These are phyloP conservation scores for Artomyces pyxidatus DNA, from an alignment of 768 basidiomycete species.

Conservation along the genomic window DNA sequence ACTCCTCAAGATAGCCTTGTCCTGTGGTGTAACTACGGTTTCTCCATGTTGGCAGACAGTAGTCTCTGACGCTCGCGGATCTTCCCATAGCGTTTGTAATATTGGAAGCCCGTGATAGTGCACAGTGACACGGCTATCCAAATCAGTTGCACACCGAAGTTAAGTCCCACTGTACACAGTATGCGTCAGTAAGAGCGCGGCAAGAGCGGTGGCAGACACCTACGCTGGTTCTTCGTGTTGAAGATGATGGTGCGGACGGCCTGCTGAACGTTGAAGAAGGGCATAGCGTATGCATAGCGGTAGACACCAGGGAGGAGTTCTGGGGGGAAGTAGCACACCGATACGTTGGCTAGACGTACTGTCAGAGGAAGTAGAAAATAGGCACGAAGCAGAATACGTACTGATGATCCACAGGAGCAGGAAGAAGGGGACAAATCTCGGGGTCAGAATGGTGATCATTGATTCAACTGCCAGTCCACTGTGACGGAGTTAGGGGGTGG, in stretches of 20 bases:
- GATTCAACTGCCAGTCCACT: slow-evolving; percentile 59
- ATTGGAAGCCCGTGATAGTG: slow-evolving; percentile 45
- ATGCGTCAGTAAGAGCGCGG: not conserved
- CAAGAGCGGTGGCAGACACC: slow-evolving; percentile 17
- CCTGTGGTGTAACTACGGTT: too few species aligned
- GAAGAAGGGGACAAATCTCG: slow-evolving; percentile 48
- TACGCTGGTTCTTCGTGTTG: slow-evolving; percentile 51
- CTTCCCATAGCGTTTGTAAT: slow-evolving; percentile 22
- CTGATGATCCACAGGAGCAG: slow-evolving; percentile 59
- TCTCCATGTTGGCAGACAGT: not conserved
- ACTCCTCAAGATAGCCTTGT: too few species aligned
- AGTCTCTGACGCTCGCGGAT: not conserved
- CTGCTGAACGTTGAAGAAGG: slow-evolving; percentile 63
- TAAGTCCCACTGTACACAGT: slow-evolving; percentile 43
- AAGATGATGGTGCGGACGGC: slow-evolving; percentile 60
- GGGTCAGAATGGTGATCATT: slow-evolving; percentile 46
- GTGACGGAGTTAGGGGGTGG: not conserved
- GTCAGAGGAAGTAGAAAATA: too few species aligned
- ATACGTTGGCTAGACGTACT: slow-evolving; percentile 40
- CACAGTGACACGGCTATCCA: slow-evolving; percentile 51
- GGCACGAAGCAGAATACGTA: too few species aligned
- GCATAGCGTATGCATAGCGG: slow-evolving; percentile 60
- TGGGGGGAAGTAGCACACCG: slow-evolving; percentile 50
- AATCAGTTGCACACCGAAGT: slow-evolving; percentile 50
- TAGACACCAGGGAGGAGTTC: slow-evolving; percentile 49